Conservation (phyloP, 1,284 basidiomycete species). For the Bondarzewia mesenterica region DNA sequence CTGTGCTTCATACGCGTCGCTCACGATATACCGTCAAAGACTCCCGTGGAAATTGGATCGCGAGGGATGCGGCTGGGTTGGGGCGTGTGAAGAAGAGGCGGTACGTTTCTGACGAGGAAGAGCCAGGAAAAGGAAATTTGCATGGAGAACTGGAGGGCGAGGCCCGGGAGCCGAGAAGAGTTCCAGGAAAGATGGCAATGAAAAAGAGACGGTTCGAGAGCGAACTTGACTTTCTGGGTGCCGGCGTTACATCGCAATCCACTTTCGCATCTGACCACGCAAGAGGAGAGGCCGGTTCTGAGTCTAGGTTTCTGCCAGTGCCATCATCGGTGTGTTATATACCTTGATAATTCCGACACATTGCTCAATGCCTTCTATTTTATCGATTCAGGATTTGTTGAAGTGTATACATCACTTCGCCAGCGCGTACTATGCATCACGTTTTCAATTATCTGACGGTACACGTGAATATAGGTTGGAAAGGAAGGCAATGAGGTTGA, state of each 20-base stretch:
- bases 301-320: background rate
- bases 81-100: constrained; percentile 21
- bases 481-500: constrained; percentile 8
- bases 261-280: too few species aligned
- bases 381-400: constrained; percentile 55
- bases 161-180: constrained; percentile 6
- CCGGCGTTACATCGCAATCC: background rate
- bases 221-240: constrained; percentile 30
- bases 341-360: too few species aligned
- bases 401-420: constrained; percentile 64
- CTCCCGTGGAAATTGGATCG: constrained; percentile 26
- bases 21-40: constrained; percentile 19
- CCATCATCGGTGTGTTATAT: background rate
- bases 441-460: constrained; percentile 47
- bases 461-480: constrained; percentile 36
- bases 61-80: constrained; percentile 25
- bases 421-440: constrained; percentile 50
- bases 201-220: constrained; percentile 30
- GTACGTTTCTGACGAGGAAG: constrained; percentile 14
- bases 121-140: background rate
- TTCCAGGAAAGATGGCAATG: constrained; percentile 21
- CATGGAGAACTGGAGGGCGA: background rate
- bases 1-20: constrained; percentile 11
- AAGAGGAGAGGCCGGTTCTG: too few species aligned
- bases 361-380: too few species aligned